Base-by-base conservation (phyloP, 495 filamentous ascomycete genomes). In the Alectoria sarmentosa region DNA sequence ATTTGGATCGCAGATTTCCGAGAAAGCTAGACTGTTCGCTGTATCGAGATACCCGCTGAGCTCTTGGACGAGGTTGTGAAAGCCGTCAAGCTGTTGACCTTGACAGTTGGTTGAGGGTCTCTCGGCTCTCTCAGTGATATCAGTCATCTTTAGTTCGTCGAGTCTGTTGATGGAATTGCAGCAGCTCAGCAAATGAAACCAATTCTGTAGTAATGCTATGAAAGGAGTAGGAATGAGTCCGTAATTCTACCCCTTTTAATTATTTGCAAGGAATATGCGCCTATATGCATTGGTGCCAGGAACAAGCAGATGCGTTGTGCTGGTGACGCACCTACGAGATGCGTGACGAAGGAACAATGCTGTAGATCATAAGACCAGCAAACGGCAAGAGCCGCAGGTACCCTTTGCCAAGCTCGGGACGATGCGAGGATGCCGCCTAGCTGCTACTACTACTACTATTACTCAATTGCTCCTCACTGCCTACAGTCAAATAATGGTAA, bases 1-100 rank as follows among this genome's bases (percentile, higher is more conserved):
- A 46, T 83, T 73, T 14, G 89, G 84, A 68, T 96, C 82, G 52
- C 52, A 55, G 62, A 96, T 83, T 71, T 92, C 90, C 34, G 82
- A 85, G 41, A 89, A 93, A 67, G 87, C 84, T 60, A 94, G 83
- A 9, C 91, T 91, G 13, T 88, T 91, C 59, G 83, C 88, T 3
- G 90, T 85, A 0, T 91, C 91, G 0, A 97, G 78, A 42, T 83
- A 84, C 21, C 76, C 74, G 66, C 85, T 90, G 64, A 96, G 84
- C 44, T 88, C 84, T 60, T 82, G 69, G 63, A 95, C 88, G 38
- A 96, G 87, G 62, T 77, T 73, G n/a, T 90, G 83, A 69, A 95
- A 95, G 19, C 74, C 73, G 71, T 85, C 65, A 14, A 41, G 37
- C 32, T 17, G 15, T 44, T 42, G 46, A 34, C 14, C 15, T 46